Evolutionary conservation across 768 basidiomycete species (phyloP).

Genomic region (Russula compacta): DNA sequence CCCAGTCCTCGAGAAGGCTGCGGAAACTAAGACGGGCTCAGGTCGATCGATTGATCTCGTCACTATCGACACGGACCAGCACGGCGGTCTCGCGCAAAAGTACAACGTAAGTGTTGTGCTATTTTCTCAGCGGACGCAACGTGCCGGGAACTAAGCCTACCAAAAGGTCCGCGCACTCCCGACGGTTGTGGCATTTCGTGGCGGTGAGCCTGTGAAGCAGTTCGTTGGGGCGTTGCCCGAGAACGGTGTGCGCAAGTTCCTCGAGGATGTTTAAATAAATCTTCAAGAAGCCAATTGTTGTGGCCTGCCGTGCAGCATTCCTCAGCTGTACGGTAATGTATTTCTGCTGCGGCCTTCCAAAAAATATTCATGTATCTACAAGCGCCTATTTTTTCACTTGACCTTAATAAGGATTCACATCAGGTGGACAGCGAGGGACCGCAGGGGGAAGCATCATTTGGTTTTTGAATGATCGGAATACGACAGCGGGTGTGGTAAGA

Average conservation of each 20-base stretch:
- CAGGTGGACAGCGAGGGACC: background rate
- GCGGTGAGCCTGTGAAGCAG: constrained; percentile 46
- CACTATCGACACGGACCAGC: constrained; percentile 56
- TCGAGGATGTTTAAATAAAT: constrained; percentile 18
- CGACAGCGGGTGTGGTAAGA: background rate
- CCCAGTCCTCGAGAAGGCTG: constrained; percentile 53
- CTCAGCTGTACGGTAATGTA: no score
- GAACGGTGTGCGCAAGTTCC: constrained; percentile 23
- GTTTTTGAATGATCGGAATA: background rate
- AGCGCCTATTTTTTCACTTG: background rate
- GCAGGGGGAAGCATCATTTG: background rate
- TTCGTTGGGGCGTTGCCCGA: constrained; percentile 42
- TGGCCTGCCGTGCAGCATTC: no score
- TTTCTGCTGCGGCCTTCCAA: no score
- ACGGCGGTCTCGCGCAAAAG: constrained; percentile 40
- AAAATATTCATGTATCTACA: background rate
- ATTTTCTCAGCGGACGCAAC: background rate
- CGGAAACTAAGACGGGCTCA: constrained; percentile 37
- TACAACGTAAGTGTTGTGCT: constrained; percentile 37
- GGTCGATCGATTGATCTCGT: constrained; percentile 60
- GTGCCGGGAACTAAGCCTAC: background rate
- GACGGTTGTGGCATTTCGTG: constrained; percentile 68
- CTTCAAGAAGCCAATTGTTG: background rate
- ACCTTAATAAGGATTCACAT: background rate
- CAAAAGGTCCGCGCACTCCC: constrained; percentile 63